Conservation (phyloP, 2,329 filamentous ascomycete genomes). For the Beauveria scarabaeidicola region DNA sequence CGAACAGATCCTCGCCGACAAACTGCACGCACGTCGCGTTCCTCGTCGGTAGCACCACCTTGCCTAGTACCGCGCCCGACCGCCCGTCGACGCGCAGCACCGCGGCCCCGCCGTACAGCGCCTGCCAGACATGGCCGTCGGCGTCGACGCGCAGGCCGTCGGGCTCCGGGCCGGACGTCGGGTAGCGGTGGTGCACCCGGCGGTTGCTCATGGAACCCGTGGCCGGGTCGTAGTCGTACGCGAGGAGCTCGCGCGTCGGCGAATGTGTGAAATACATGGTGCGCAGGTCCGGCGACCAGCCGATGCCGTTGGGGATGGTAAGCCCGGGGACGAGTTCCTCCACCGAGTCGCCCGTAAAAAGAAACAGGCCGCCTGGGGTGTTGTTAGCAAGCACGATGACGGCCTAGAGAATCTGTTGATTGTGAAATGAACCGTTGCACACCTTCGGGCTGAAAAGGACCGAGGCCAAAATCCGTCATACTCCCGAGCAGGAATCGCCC, state of each 20-base stretch:
- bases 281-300: slow-evolving; percentile 65
- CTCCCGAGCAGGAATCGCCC: slow-evolving; percentile 79
- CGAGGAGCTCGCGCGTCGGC: slow-evolving; percentile 58
- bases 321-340: slow-evolving; percentile 55
- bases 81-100: slow-evolving; percentile 64
- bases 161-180: slow-evolving; percentile 48
- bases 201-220: slow-evolving; percentile 59
- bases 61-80: slow-evolving; percentile 61
- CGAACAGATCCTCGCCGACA: slow-evolving; percentile 63
- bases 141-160: slow-evolving; percentile 81
- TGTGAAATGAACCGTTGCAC: slow-evolving; percentile 15
- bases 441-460: slow-evolving; percentile 54
- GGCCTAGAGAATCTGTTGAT: too few species aligned
- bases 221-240: slow-evolving; percentile 62
- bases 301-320: slow-evolving; percentile 76
- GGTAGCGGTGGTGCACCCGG: slow-evolving; percentile 63
- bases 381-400: too few species aligned
- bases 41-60: slow-evolving; percentile 66
- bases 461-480: slow-evolving; percentile 66
- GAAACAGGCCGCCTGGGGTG: slow-evolving; percentile 55
- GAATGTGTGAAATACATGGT: slow-evolving; percentile 82
- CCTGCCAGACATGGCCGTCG: slow-evolving; percentile 82
- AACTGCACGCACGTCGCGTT: slow-evolving; percentile 79
- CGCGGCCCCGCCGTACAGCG: slow-evolving; percentile 68
- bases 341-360: slow-evolving; percentile 55